Base-by-base conservation (phyloP, 139 green algal genomes). In the Tetradesmus obliquus region DNA sequence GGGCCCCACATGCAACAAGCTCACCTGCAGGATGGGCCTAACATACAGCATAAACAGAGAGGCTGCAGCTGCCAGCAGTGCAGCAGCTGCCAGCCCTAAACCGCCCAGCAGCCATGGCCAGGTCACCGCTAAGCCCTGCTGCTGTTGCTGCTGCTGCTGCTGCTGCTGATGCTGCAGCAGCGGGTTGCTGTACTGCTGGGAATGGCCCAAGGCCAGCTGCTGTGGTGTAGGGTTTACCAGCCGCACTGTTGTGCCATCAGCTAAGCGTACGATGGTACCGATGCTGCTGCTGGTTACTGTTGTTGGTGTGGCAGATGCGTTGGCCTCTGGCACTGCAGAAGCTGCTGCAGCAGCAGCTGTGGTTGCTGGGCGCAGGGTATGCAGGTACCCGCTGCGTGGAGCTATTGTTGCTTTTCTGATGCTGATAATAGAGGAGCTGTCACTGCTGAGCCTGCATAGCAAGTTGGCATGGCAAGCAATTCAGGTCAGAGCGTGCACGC, bases 31-130 rank as follows among this genome's bases (percentile, higher is more conserved):
- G 51, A 90, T 22, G 13, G 86, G 86, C 55, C 71, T 69, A 6
- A 90, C 20, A 24, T 90, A 83, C 51, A 90, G 71, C 86, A 90
- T 55, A n/a, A 90, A 90, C 19, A 55, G 32, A 8, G 86, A 60
- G 53, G 71, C 54, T 54, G 86, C 86, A 72, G 71, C 69, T 20
- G 66, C 86, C 20, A 90, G 6, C 86, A 83, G 71, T 12, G 53
- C 53, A 5, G 71, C 58, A 19, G 69, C 54, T 53, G 15, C 55
- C 10, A 90, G 86, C 7, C 13, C 71, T 5, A 90, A 8, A 3
- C 4, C 69, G 5, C 22, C 86, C 6, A 90, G 22, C 22, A 90
- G 53, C 2, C 32, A 32, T 9, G 74, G 74, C n/a, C n/a, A 51
- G 20, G 74, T 54, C 12, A 82, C n/a, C 20, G 13, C 24, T 13